Evolutionary conservation across 768 basidiomycete genomes (phyloP).

Genomic region (Clathrus columnatus): DNA sequence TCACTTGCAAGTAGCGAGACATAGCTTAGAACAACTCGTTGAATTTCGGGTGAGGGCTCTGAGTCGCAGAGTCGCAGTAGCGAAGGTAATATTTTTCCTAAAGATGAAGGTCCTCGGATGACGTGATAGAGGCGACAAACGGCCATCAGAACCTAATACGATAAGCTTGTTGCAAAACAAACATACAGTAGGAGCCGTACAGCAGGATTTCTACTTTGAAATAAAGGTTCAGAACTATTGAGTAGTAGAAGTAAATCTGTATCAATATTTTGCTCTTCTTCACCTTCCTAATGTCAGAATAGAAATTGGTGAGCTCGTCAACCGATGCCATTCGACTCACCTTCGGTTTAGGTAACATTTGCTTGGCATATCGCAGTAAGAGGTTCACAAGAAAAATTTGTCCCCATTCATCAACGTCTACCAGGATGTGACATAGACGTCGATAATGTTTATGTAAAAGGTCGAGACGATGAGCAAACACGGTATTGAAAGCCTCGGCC

Average conservation of each 20-base stretch:
- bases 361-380: constrained; percentile 71
- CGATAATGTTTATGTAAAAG: constrained; percentile 85
- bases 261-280: constrained; percentile 48
- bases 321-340: background rate
- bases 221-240: constrained; percentile 61
- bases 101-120: constrained; percentile 47
- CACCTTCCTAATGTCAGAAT: constrained; percentile 22
- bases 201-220: constrained; percentile 82
- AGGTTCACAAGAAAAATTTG: constrained; percentile 75
- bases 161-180: background rate
- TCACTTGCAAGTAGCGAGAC: constrained; percentile 53
- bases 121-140: constrained; percentile 70
- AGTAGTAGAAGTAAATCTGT: constrained; percentile 70
- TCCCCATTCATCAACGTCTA: constrained; percentile 96
- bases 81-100: constrained; percentile 54
- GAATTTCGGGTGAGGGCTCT: constrained; percentile 54
- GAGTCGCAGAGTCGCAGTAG: constrained; percentile 61
- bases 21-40: constrained; percentile 67
- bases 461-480: constrained; percentile 84
- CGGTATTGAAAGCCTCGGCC: constrained; percentile 71
- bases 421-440: constrained; percentile 69
- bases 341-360: constrained; percentile 66
- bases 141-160: constrained; percentile 66
- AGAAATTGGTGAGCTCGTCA: constrained; percentile 11
- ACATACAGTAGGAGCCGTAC: constrained; percentile 28